These are phyloP conservation scores for Petunia axillaris DNA, from an alignment of 257 asterid species.

Conservation along the genomic window DNA sequence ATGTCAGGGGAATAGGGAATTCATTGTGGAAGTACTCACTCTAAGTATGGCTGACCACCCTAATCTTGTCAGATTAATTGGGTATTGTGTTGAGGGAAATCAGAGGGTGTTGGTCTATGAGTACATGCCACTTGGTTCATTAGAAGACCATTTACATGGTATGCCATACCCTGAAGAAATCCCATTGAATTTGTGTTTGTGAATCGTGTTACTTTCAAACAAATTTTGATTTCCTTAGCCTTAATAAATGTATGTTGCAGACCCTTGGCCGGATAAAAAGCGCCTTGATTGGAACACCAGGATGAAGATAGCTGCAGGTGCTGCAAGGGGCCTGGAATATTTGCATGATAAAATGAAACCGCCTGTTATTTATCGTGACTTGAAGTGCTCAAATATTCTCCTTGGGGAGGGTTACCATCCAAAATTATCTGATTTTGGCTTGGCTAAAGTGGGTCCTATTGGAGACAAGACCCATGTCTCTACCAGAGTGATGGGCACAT, in stretches of 20 bases:
- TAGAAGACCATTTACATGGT: constrained; percentile 83
- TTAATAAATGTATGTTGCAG: constrained; percentile 35
- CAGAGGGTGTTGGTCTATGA: constrained; percentile 79
- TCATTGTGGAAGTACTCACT: constrained; percentile 65
- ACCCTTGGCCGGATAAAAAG: constrained; percentile 36
- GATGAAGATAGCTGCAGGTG: constrained; percentile 85
- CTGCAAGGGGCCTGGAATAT: constrained; percentile 79
- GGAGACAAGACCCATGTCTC: constrained; percentile 83
- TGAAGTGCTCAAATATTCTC: constrained; percentile 76
- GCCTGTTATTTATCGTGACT: constrained; percentile 77
- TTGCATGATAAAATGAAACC: constrained; percentile 74
- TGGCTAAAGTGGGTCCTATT: constrained; percentile 74
- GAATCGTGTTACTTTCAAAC: neutral
- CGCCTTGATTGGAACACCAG: constrained; percentile 69
- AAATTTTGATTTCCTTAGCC: neutral
- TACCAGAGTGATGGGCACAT: constrained; percentile 90
- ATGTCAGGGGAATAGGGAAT: constrained; percentile 73
- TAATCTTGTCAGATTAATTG: constrained; percentile 71
- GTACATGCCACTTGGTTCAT: constrained; percentile 76
- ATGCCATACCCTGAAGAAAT: constrained; percentile 14
- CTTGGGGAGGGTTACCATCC: constrained; percentile 71
- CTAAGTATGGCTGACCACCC: constrained; percentile 65
- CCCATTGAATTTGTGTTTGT: neutral
- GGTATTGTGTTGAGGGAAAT: constrained; percentile 73
- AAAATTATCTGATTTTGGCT: constrained; percentile 82